Evolutionary conservation across 2,329 filamentous ascomycete genomes (phyloP).

Genomic region (Xylariaceae sp.): DNA sequence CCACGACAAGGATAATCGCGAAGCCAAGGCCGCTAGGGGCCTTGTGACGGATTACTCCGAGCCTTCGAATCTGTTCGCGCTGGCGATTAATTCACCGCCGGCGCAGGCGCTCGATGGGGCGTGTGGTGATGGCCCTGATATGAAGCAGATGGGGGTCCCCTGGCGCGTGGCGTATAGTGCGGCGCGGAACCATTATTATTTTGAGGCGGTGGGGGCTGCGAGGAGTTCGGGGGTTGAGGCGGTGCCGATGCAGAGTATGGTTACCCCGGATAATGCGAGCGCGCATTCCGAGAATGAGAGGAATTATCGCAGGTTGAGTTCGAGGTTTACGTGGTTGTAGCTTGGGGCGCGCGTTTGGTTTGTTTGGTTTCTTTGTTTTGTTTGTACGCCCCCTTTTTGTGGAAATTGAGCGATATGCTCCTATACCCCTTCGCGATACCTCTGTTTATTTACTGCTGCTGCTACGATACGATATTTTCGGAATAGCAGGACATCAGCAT

Average conservation of each 20-base stretch:
- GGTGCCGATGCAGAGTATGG: not conserved
- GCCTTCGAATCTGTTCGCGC: constrained; percentile 66
- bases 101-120: constrained; percentile 24
- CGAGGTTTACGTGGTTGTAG: constrained; percentile 20
- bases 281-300: not conserved
- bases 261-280: not conserved
- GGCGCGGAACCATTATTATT: constrained; percentile 29
- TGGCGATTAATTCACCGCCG: constrained; percentile 56
- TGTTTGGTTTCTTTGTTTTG: too few relatives aligned
- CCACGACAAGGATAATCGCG: not conserved
- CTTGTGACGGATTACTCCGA: constrained; percentile 76
- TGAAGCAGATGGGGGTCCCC: constrained; percentile 20
- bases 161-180: constrained; percentile 27
- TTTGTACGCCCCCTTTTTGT: not conserved
- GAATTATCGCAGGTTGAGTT: constrained; percentile 26
- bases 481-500: too few relatives aligned
- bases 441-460: too few relatives aligned
- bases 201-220: constrained; percentile 19
- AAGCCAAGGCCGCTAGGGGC: constrained; percentile 15
- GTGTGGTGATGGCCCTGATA: constrained; percentile 28
- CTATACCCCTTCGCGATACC: too few relatives aligned
- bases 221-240: too few relatives aligned
- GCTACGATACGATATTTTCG: too few relatives aligned
- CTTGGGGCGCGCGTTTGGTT: not conserved
- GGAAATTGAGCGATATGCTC: too few relatives aligned